Percentiles rank a stretch among this genome's conserved stretches.
Evolutionary conservation across 2,329 filamentous ascomycete species (phyloP).

Genomic region (Eutypa lata): DNA sequence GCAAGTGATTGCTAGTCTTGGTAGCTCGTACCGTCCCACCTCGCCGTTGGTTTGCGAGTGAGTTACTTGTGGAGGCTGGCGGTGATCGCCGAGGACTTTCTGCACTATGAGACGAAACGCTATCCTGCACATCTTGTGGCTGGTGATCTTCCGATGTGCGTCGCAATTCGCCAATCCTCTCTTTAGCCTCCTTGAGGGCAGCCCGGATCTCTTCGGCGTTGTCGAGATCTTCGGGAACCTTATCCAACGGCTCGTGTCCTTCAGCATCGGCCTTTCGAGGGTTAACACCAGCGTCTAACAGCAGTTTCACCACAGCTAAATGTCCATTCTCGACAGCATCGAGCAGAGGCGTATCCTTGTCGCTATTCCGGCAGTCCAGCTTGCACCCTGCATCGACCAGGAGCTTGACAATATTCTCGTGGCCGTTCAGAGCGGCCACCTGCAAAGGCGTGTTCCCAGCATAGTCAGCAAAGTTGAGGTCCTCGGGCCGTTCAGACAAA

Average conservation of each 20-base stretch:
- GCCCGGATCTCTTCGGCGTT: constrained; percentile 77
- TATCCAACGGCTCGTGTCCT: constrained; percentile 86
- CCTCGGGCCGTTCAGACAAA: constrained; percentile 75
- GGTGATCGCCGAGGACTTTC: constrained; percentile 60
- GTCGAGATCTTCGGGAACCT: constrained; percentile 71
- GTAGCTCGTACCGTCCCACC: constrained; percentile 55
- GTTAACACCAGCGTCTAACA: constrained; percentile 85
- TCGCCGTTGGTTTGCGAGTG: constrained; percentile 42
- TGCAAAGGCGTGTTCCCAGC: constrained; percentile 96
- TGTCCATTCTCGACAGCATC: constrained; percentile 97
- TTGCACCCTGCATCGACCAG: constrained; percentile 82
- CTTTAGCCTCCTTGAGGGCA: constrained; percentile 59
- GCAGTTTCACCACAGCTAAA: constrained; percentile 77
- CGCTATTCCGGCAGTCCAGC: constrained; percentile 73
- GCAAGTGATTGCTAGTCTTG: constrained; percentile 61
- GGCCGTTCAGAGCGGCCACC: constrained; percentile 85
- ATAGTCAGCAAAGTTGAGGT: constrained; percentile 86
- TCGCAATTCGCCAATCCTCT: constrained; percentile 51
- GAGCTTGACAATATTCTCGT: constrained; percentile 81
- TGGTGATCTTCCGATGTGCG: constrained; percentile 58
- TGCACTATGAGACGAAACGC: constrained; percentile 50
- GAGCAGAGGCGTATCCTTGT: constrained; percentile 89
- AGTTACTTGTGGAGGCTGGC: constrained; percentile 32
- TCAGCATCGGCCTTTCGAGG: constrained; percentile 88
- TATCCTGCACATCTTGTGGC: constrained; percentile 43